Conservation (phyloP, 179 eudicot genomes). For the Actinidia arguta region DNA sequence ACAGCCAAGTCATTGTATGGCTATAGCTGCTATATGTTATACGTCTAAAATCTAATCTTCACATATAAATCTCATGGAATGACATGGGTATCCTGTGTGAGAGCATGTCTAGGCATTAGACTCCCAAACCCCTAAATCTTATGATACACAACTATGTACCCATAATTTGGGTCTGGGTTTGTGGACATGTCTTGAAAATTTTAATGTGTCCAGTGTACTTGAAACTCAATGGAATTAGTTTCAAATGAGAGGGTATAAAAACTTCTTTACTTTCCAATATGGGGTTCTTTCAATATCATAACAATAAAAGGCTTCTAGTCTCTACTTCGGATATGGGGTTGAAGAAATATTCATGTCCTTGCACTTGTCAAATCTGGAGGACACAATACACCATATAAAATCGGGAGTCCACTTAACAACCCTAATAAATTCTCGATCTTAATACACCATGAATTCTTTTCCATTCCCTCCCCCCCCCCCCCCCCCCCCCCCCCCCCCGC, state of each 20-base stretch:
- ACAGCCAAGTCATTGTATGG: not conserved
- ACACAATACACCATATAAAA: not conserved
- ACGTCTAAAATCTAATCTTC: not conserved
- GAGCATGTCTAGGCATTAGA: not conserved
- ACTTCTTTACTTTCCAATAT: not conserved
- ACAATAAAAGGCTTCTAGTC: not conserved
- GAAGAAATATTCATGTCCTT: not conserved
- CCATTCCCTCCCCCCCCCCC: not conserved
- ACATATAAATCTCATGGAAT: not conserved
- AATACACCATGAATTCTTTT: not conserved
- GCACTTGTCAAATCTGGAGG: not conserved
- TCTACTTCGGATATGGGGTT: not conserved
- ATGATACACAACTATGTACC: not conserved
- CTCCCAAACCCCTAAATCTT: not conserved
- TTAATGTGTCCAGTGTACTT: not conserved
- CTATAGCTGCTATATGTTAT: not conserved
- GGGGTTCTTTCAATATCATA: not conserved
- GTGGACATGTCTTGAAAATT: not conserved
- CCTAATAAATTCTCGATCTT: not conserved
- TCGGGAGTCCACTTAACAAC: not conserved
- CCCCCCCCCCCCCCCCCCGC: not conserved
- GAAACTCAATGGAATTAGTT: not conserved
- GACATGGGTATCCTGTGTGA: not conserved
- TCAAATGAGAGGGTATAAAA: not conserved
- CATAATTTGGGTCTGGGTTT: not conserved